Evolutionary conservation across 176 grass and related monocot genomes (phyloP), one percentile per base, ranked within the genome.

Genomic region (Elaeis guineensis): DNA sequence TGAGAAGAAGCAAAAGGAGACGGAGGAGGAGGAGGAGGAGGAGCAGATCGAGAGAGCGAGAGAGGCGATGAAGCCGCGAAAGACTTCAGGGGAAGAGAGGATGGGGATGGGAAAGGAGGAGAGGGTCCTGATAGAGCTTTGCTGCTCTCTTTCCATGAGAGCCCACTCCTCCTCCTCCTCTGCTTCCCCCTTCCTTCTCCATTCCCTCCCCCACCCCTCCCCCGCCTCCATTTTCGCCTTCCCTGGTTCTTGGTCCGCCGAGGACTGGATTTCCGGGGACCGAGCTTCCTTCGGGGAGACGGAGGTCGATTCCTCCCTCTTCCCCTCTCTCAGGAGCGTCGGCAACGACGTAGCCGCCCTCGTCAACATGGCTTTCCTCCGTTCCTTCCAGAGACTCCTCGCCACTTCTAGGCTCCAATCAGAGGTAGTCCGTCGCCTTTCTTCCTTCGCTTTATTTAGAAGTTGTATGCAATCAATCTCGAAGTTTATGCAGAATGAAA

Each of bases 291-390:
- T 97, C 54, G 92, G 84, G 20, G 87, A 91, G 30, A 55, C 72
- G 19, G 81, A 85, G 75, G 81, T 97, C 22, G 87, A 97, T 49
- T 61, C 87, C 1, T 17, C 64, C 18, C 54, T 97, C 54, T 97
- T 90, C 63, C 83, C 92, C 57, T 97, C 83, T 18, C 81, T 90
- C 58, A 89, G 60, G 32, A 79, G 78, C 53, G 68, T 96, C 61
- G 92, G 83, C 25, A 80, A 72, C 69, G 87, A 81, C 57, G 44
- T 82, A 35, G 72, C 74, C 20, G 92, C 78, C 30, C 77, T 78
- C 15, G 81, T 68, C 64, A 97, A 87, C 60, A 72, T 75, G 7
- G 83, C 78, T 9, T 97, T 96, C 67, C 64, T 96, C 32, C 63
- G 57, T 16, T 66, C 83, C 26, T 96, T 97, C 78, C 52, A 72